A percentile compares a stretch with the other conserved stretches of the same genome.
Conservation (phyloP, 371 early-diverging fungal genomes). For the Phascolomyces articulosus region DNA sequence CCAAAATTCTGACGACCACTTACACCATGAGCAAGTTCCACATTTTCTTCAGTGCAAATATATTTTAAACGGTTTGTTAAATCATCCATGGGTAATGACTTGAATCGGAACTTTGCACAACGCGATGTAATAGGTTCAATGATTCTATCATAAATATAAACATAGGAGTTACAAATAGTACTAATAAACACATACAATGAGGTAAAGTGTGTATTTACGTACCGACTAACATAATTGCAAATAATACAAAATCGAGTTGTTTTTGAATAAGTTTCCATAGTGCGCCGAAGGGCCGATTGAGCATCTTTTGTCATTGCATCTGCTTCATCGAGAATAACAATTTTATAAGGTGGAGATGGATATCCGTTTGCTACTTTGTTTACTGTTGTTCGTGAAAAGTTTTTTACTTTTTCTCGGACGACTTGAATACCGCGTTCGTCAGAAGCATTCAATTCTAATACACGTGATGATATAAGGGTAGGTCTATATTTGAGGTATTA, state of each 20-base stretch:
- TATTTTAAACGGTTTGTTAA: constrained; percentile 58
- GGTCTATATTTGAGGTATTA: constrained; percentile 67
- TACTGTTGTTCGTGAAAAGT: constrained; percentile 88
- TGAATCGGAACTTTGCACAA: constrained; percentile 97
- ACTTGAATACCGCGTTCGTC: constrained; percentile 99
- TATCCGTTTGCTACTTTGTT: constrained; percentile 44
- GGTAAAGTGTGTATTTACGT: not conserved
- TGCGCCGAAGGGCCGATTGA: constrained; percentile 97
- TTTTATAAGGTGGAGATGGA: constrained; percentile 89
- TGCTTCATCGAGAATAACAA: constrained; percentile 99
- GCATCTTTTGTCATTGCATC: constrained; percentile 99
- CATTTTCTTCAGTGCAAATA: constrained; percentile 73
- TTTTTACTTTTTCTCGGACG: constrained; percentile 96
- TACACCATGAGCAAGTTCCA: constrained; percentile 55
- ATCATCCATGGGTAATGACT: constrained; percentile 68
- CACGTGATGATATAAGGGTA: constrained; percentile 72
- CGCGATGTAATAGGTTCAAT: constrained; percentile 96
- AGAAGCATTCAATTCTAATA: constrained; percentile 99
- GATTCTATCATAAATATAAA: constrained; percentile 57
- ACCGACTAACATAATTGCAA: constrained; percentile 85
- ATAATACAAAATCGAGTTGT: constrained; percentile 98
- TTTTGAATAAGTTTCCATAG: constrained; percentile 98
- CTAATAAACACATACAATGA: not conserved
- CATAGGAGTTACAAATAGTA: not conserved
- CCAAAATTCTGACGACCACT: too few species aligned